Conservation (phyloP, 371 early-diverging fungal genomes). For the Rhizopus sp. region DNA sequence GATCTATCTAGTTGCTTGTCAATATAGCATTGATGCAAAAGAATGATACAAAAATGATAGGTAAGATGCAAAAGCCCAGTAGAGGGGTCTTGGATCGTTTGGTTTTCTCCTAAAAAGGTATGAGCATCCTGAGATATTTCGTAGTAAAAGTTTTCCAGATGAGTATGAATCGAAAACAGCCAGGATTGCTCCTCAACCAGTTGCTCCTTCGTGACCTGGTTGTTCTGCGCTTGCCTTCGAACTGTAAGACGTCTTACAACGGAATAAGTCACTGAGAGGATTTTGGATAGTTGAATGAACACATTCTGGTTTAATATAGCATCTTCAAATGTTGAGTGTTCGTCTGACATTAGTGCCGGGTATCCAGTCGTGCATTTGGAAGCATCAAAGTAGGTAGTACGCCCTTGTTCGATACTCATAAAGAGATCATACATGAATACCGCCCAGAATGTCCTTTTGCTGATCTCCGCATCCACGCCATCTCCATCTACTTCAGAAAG, state of each 20-base stretch:
- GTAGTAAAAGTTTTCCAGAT: slow-evolving; percentile 47
- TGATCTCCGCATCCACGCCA: slow-evolving; percentile 31
- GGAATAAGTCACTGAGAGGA: slow-evolving; percentile 38
- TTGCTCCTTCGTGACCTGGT: slow-evolving; percentile 26
- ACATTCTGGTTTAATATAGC: slow-evolving; percentile 39
- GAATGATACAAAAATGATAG: slow-evolving; percentile 77
- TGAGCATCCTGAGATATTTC: slow-evolving; percentile 49
- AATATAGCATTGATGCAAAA: slow-evolving; percentile 79
- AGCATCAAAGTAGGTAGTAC: slow-evolving; percentile 29
- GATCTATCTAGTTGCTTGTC: slow-evolving; percentile 29
- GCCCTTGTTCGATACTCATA: slow-evolving; percentile 49
- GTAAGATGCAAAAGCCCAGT: slow-evolving; percentile 68
- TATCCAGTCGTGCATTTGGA: slow-evolving; percentile 43
- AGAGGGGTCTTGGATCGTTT: slow-evolving; percentile 42
- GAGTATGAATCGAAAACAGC: slow-evolving; percentile 44
- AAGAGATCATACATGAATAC: slow-evolving; percentile 43
- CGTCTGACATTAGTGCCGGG: slow-evolving; percentile 41
- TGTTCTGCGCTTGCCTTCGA: slow-evolving; percentile 35
- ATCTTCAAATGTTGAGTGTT: slow-evolving; percentile 42
- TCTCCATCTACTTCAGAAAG: slow-evolving; percentile 43
- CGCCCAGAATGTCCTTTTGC: slow-evolving; percentile 48
- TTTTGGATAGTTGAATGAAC: slow-evolving; percentile 40
- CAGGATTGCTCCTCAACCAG: slow-evolving; percentile 42
- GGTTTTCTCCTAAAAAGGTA: slow-evolving; percentile 44
- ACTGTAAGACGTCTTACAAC: slow-evolving; percentile 27